These are phyloP conservation scores for Conidiobolus incongruus DNA, from an alignment of 371 early-diverging fungal species.

Conservation along the genomic window DNA sequence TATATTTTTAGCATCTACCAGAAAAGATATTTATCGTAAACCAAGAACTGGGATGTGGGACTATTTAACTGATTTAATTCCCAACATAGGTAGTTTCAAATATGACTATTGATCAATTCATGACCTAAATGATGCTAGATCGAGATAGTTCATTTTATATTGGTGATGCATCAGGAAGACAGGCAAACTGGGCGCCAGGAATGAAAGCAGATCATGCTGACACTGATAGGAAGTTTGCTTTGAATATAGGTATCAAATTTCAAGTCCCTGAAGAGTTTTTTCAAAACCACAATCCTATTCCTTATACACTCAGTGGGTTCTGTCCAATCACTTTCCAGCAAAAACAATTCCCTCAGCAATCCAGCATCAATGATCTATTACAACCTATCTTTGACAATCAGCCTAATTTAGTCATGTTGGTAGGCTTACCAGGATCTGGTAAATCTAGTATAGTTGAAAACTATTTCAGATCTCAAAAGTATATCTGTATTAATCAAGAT, in stretches of 20 bases:
- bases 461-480: slow-evolving; percentile 28
- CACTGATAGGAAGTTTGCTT: slow-evolving; percentile 58
- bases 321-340: slow-evolving; percentile 18
- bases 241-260: slow-evolving; percentile 42
- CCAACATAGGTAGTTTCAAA: no score
- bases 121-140: no score
- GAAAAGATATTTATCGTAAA: slow-evolving; percentile 50
- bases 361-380: no score
- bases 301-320: slow-evolving; percentile 26
- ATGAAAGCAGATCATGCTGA: slow-evolving; percentile 48
- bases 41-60: slow-evolving; percentile 77
- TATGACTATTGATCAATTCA: no score
- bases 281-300: slow-evolving; percentile 17
- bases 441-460: slow-evolving; percentile 48
- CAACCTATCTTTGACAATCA: slow-evolving; percentile 3
- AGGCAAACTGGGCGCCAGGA: slow-evolving; percentile 27
- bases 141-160: slow-evolving; percentile 35
- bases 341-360: slow-evolving; percentile 7
- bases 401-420: slow-evolving; percentile 42
- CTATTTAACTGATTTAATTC: slow-evolving; percentile 12
- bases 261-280: slow-evolving; percentile 67
- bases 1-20: slow-evolving; percentile 30
- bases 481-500: slow-evolving; percentile 58
- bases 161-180: slow-evolving; percentile 85
- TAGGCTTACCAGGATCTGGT: slow-evolving; percentile 69